Evolutionary conservation across 2,329 filamentous ascomycete genomes (phyloP).

Genomic region (Cladosporium sp.): DNA sequence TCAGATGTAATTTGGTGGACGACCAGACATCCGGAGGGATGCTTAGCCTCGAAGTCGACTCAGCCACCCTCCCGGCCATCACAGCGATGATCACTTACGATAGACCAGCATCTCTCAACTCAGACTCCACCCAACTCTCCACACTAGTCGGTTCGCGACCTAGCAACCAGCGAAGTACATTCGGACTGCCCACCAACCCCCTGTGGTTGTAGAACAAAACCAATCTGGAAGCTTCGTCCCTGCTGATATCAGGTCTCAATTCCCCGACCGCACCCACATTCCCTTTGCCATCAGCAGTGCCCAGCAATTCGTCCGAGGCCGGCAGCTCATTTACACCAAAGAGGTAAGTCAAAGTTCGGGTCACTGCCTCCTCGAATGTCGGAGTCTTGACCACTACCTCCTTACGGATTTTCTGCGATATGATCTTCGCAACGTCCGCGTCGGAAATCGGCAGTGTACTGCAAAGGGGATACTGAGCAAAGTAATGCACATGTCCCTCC

Average conservation of each 20-base stretch:
- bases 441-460: conserved; percentile 21
- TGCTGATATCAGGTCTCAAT: conserved; percentile 12
- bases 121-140: conserved; percentile 15
- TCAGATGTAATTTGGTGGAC: no score
- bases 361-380: conserved; percentile 20
- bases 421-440: conserved; percentile 17
- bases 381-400: conserved; percentile 19
- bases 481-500: conserved; percentile 26
- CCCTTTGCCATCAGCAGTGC: conserved; percentile 3
- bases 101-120: conserved; percentile 13
- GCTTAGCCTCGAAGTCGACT: no score
- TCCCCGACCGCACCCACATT: conserved; percentile 7
- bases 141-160: conserved; percentile 13
- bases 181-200: conserved; percentile 17
- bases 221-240: conserved; percentile 17
- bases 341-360: conserved; percentile 12
- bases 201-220: conserved; percentile 18
- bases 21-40: no score
- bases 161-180: conserved; percentile 18
- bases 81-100: no score
- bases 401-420: conserved; percentile 22
- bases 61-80: no score
- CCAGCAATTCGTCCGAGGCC: neutral
- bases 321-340: neutral
- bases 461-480: conserved; percentile 27